Conservation (phyloP, 345 rosid genomes). For the Clarkia xantiana region DNA sequence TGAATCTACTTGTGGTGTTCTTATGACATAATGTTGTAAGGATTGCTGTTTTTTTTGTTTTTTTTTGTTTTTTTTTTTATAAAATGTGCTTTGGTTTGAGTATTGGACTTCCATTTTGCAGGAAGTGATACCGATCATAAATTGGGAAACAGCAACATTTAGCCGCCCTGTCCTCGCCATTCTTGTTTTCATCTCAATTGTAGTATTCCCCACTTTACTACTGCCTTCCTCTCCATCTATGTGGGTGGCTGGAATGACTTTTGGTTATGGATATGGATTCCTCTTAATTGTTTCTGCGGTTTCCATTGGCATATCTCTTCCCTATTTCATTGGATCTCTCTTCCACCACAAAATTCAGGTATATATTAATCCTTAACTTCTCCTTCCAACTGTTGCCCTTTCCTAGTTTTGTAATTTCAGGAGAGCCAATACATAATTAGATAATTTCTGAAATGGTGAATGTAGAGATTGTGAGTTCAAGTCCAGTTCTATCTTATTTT, state of each 20-base stretch:
- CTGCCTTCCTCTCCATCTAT: slow-evolving; percentile 89
- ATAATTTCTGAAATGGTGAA: neutral
- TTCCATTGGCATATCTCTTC: slow-evolving; percentile 72
- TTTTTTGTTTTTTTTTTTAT: too few species aligned
- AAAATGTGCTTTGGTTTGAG: too few species aligned
- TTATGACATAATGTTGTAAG: too few species aligned
- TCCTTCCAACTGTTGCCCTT: too few species aligned
- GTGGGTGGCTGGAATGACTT: slow-evolving; percentile 96
- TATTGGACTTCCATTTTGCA: slow-evolving; percentile 13
- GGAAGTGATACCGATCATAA: slow-evolving; percentile 78
- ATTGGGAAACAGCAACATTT: slow-evolving; percentile 78
- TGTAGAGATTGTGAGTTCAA: too few species aligned
- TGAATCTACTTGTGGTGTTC: too few species aligned
- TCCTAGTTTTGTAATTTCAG: too few species aligned
- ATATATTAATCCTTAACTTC: neutral
- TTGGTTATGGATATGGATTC: slow-evolving; percentile 88
- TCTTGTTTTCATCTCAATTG: slow-evolving; percentile 68
- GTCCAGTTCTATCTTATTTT: too few species aligned
- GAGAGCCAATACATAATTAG: neutral
- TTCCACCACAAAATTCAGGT: slow-evolving; percentile 81
- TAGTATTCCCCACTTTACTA: slow-evolving; percentile 66
- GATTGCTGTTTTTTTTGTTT: neutral
- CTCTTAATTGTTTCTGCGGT: slow-evolving; percentile 54
- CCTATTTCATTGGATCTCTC: slow-evolving; percentile 66
- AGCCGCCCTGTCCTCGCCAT: slow-evolving; percentile 63